A percentile compares a stretch with the other conserved stretches of the same genome.
phyloP scores from a whole-genome alignment of 257 asterid species.

The Echium plantagineum region DNA sequence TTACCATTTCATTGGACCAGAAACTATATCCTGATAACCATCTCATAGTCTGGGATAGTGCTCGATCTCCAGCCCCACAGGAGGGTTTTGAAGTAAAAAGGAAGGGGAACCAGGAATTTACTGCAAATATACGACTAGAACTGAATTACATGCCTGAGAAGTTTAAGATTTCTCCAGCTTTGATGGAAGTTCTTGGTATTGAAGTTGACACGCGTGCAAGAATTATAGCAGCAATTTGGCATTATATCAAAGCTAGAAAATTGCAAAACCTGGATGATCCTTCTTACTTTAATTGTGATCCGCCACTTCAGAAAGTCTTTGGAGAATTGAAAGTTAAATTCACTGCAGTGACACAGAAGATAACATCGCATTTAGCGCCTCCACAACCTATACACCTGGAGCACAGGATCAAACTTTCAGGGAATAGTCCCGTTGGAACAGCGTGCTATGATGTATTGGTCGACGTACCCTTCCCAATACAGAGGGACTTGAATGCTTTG shows the following conservation, averaged over 20 bases:
- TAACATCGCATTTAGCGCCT: constrained; percentile 61
- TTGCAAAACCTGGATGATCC: constrained; percentile 81
- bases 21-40: constrained; percentile 84
- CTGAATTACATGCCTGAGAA: constrained; percentile 87
- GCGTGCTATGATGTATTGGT: constrained; percentile 86
- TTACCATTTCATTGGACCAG: constrained; percentile 81
- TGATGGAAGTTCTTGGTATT: constrained; percentile 77
- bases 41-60: constrained; percentile 79
- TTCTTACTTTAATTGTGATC: constrained; percentile 78
- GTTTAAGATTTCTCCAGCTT: constrained; percentile 65
- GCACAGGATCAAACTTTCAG: constrained; percentile 82
- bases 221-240: constrained; percentile 87
- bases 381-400: constrained; percentile 93
- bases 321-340: constrained; percentile 69
- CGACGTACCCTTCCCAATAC: constrained; percentile 88
- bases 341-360: constrained; percentile 73
- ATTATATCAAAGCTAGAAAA: constrained; percentile 86
- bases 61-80: constrained; percentile 80
- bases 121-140: constrained; percentile 66
- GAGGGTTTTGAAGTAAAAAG: constrained; percentile 97
- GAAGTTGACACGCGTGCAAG: constrained; percentile 93
- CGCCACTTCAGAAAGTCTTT: constrained; percentile 77
- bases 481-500: constrained; percentile 75
- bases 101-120: constrained; percentile 89
- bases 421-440: constrained; percentile 79